phyloP scores from a whole-genome alignment of 768 basidiomycete species.

The Lanmaoa pseudosensibilis region DNA sequence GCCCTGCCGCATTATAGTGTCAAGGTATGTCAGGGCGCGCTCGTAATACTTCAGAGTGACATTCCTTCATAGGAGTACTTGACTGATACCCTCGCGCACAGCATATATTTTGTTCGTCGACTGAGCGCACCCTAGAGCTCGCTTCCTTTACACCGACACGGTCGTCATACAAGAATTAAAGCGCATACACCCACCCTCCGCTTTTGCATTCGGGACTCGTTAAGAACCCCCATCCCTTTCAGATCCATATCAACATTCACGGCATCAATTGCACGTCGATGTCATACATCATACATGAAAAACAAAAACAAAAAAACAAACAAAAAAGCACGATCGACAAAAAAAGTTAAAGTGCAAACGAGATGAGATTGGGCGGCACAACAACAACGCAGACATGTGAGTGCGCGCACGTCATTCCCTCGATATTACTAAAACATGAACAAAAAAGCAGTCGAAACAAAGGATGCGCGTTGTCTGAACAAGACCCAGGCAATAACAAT shows the following conservation, averaged over 20 bases:
- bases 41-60: too few relatives aligned
- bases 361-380: background rate
- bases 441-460: background rate
- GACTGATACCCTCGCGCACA: too few relatives aligned
- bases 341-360: background rate
- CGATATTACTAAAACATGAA: background rate
- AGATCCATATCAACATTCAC: background rate
- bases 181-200: too few relatives aligned
- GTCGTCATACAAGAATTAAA: too few relatives aligned
- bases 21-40: too few relatives aligned
- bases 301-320: constrained; percentile 15
- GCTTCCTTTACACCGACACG: too few relatives aligned
- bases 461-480: constrained; percentile 2
- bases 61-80: too few relatives aligned
- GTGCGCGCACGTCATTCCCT: background rate
- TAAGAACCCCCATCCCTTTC: too few relatives aligned
- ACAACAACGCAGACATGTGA: background rate
- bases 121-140: too few relatives aligned
- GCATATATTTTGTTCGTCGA: too few relatives aligned
- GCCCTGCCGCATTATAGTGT: too few relatives aligned
- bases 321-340: background rate
- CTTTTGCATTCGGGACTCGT: too few relatives aligned
- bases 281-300: constrained; percentile 36
- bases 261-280: background rate
- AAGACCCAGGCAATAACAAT: constrained; percentile 26